phyloP scores from a whole-genome alignment of 2,329 filamentous ascomycete species.

The Colletotrichum simmondsii region DNA sequence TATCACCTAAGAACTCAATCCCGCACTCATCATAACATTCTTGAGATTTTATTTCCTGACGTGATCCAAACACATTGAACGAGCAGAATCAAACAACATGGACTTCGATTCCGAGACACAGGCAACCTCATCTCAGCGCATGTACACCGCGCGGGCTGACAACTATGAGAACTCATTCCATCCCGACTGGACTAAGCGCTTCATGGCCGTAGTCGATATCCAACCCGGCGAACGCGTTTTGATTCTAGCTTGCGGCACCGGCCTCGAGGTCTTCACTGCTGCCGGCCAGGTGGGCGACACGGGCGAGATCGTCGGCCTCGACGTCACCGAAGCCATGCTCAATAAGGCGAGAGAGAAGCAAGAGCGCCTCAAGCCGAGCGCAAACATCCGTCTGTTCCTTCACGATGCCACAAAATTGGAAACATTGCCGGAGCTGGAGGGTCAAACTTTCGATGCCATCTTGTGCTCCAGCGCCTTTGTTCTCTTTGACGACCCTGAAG shows the following conservation, averaged over 20 bases:
- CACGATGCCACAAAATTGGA: slow-evolving; percentile 43
- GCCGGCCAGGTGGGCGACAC: slow-evolving; percentile 39
- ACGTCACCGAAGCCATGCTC: slow-evolving; percentile 46
- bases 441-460: slow-evolving; percentile 43
- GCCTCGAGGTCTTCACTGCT: slow-evolving; percentile 44
- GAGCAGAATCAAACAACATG: background rate
- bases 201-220: slow-evolving; percentile 41
- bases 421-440: slow-evolving; percentile 34
- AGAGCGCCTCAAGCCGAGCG: slow-evolving; percentile 34
- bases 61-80: background rate
- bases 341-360: slow-evolving; percentile 40
- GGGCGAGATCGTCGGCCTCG: slow-evolving; percentile 44
- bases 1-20: background rate
- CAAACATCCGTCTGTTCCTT: slow-evolving; percentile 35
- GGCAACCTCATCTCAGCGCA: slow-evolving; percentile 40
- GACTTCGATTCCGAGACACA: slow-evolving; percentile 36
- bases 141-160: slow-evolving; percentile 44
- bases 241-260: slow-evolving; percentile 48
- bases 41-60: background rate
- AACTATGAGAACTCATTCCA: slow-evolving; percentile 48
- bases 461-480: slow-evolving; percentile 49
- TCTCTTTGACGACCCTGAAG: slow-evolving; percentile 41
- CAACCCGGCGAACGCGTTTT: slow-evolving; percentile 42
- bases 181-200: slow-evolving; percentile 43
- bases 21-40: no score